phyloP scores from a whole-genome alignment of 164 flowering plant genomes.

The Umbilicus rupestris region DNA sequence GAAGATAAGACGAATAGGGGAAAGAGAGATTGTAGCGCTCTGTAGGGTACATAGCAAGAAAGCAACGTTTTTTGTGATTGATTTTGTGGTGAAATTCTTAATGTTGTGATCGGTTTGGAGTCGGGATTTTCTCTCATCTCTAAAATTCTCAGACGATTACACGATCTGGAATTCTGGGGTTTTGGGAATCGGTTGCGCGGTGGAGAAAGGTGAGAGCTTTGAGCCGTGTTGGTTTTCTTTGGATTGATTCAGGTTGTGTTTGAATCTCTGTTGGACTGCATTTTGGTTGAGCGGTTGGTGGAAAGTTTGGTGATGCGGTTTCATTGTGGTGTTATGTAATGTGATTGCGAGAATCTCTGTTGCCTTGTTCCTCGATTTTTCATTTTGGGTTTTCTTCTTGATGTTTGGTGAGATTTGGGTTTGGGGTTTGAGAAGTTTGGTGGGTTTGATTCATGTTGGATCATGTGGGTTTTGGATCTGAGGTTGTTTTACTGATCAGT shows the following conservation, averaged over 20 bases:
- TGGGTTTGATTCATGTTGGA: conserved; percentile 17
- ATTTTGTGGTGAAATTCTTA: background rate
- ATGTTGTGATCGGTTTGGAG: background rate
- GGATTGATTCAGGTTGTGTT: background rate
- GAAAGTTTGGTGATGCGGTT: conserved; percentile 5
- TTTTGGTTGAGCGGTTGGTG: conserved; percentile 1
- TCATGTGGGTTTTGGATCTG: conserved; percentile 1
- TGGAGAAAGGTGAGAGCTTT: conserved; percentile 2
- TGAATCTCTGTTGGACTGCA: background rate
- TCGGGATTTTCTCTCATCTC: background rate
- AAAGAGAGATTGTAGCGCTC: background rate
- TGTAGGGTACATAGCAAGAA: conserved; percentile 44
- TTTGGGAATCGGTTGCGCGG: background rate
- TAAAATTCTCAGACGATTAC: background rate
- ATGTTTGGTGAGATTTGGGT: conserved; percentile 9
- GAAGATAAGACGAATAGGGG: background rate
- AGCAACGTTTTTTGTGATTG: conserved; percentile 8
- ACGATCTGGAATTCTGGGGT: background rate
- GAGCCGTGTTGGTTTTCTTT: background rate
- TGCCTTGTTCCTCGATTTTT: background rate
- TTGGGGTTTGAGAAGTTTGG: too few relatives aligned
- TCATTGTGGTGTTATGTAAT: background rate
- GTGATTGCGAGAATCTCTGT: background rate
- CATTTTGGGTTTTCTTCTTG: background rate
- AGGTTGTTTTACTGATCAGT: background rate